These are phyloP conservation scores for Oxalis stricta DNA, from an alignment of 441 rosid genomes.

Conservation along the genomic window DNA sequence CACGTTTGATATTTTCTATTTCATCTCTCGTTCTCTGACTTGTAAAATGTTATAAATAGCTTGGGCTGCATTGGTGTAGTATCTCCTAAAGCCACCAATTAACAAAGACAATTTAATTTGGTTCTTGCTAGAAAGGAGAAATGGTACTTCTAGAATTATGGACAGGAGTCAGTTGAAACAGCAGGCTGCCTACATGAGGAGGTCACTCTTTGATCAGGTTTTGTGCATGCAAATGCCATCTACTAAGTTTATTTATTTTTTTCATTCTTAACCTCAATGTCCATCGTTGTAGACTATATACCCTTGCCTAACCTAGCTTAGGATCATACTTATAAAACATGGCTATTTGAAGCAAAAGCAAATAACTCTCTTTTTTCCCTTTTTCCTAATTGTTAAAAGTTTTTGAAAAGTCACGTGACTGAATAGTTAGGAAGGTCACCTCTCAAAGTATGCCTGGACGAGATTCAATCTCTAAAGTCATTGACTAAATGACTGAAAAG, in stretches of 20 bases:
- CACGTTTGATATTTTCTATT: neutral
- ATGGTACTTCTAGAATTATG: constrained; percentile 14
- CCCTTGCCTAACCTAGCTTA: too few species aligned
- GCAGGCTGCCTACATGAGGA: constrained; percentile 28
- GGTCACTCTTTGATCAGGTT: constrained; percentile 61
- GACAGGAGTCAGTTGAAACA: constrained; percentile 24
- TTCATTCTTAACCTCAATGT: neutral
- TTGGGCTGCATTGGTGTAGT: neutral
- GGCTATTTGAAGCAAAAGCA: too few species aligned
- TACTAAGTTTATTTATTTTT: neutral
- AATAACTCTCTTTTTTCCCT: too few species aligned
- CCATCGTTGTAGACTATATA: too few species aligned
- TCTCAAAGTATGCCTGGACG: too few species aligned
- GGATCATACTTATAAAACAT: too few species aligned
- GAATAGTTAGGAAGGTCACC: too few species aligned
- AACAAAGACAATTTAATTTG: neutral
- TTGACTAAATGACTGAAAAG: too few species aligned
- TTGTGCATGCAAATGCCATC: neutral
- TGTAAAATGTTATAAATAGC: constrained; percentile 9
- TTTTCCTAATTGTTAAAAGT: too few species aligned
- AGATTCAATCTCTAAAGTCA: too few species aligned
- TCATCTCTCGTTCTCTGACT: neutral
- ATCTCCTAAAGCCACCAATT: neutral
- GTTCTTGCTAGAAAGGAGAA: neutral
- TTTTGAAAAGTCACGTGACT: too few species aligned